A percentile compares a stretch with the other conserved stretches of the same genome.
These are phyloP conservation scores for Coniosporium tulheliwenetii DNA, from an alignment of 2,329 filamentous ascomycete species.

Conservation along the genomic window DNA sequence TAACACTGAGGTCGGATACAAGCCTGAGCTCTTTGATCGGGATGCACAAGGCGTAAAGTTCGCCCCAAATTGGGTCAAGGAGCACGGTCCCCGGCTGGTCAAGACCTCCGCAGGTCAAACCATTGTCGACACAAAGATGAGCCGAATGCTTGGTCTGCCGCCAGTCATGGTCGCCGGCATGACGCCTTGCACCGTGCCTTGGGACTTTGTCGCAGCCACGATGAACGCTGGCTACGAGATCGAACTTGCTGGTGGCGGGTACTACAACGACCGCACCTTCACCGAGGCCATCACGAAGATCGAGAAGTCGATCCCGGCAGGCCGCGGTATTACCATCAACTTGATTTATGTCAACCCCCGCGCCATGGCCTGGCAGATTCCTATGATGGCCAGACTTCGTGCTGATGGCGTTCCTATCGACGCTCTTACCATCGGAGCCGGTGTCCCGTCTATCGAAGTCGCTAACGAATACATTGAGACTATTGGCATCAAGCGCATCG, in stretches of 20 bases:
- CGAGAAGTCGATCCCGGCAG: slow-evolving; percentile 66
- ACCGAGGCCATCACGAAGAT: slow-evolving; percentile 72
- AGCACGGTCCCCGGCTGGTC: slow-evolving; percentile 82
- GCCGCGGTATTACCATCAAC: slow-evolving; percentile 78
- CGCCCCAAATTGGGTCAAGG: slow-evolving; percentile 93
- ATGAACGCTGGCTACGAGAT: slow-evolving; percentile 95
- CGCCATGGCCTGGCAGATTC: slow-evolving; percentile 87
- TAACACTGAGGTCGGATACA: slow-evolving; percentile 85
- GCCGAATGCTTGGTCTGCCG: slow-evolving; percentile 65
- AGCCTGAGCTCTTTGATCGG: slow-evolving; percentile 92
- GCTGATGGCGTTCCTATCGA: slow-evolving; percentile 82
- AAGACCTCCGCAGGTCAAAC: slow-evolving; percentile 81
- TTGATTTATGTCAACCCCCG: slow-evolving; percentile 82
- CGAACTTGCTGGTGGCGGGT: slow-evolving; percentile 78
- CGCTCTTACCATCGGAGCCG: slow-evolving; percentile 81
- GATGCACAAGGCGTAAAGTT: slow-evolving; percentile 93
- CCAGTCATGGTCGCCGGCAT: slow-evolving; percentile 87
- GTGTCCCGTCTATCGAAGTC: slow-evolving; percentile 85
- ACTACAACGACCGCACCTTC: slow-evolving; percentile 72
- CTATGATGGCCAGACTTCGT: slow-evolving; percentile 62
- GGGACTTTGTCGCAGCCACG: slow-evolving; percentile 81
- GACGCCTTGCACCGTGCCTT: slow-evolving; percentile 78
- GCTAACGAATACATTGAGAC: slow-evolving; percentile 90
- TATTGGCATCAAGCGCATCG: slow-evolving; percentile 79
- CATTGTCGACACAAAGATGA: slow-evolving; percentile 95